These are phyloP conservation scores for Saccharomycopsis phalli DNA, from an alignment of 1,139 yeast genomes.

Conservation along the genomic window DNA sequence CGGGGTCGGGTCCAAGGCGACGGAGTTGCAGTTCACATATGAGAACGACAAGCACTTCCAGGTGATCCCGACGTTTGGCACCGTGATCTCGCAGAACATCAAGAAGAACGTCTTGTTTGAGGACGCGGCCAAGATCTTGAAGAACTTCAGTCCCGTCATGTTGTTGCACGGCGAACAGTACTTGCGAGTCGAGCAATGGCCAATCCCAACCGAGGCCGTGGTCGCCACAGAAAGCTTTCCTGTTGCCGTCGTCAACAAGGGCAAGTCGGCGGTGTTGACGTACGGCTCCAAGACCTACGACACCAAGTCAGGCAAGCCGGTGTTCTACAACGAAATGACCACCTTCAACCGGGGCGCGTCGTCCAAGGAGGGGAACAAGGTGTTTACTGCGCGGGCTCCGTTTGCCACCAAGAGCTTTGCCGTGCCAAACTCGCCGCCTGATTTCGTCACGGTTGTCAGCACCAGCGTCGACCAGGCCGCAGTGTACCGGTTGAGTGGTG, in stretches of 20 bases:
- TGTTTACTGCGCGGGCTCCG: slow-evolving; percentile 38
- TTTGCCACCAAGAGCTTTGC: slow-evolving; percentile 40
- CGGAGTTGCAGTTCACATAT: slow-evolving; percentile 70
- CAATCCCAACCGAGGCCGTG: slow-evolving; percentile 66
- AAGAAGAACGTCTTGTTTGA: slow-evolving; percentile 44
- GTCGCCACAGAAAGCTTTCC: slow-evolving; percentile 58
- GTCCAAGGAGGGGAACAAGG: slow-evolving; percentile 44
- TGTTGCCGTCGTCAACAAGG: slow-evolving; percentile 74
- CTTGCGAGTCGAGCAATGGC: slow-evolving; percentile 67
- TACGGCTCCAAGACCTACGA: slow-evolving; percentile 70
- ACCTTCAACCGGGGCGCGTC: slow-evolving; percentile 77
- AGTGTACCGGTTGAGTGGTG: slow-evolving; percentile 85
- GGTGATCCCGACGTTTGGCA: slow-evolving; percentile 89
- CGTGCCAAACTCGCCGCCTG: slow-evolving; percentile 46
- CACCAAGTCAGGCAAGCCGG: slow-evolving; percentile 54
- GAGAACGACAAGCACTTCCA: slow-evolving; percentile 76
- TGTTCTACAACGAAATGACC: slow-evolving; percentile 79
- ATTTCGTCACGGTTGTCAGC: slow-evolving; percentile 49
- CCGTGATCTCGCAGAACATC: slow-evolving; percentile 45
- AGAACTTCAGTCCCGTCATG: slow-evolving; percentile 81
- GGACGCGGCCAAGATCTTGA: slow-evolving; percentile 45
- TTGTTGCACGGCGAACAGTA: slow-evolving; percentile 95
- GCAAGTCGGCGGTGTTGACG: slow-evolving; percentile 74
- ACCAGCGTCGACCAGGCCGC: slow-evolving; percentile 80
- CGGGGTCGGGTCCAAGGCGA: slow-evolving; percentile 78